These are phyloP conservation scores for Letharia lupina DNA, from an alignment of 495 filamentous ascomycete genomes.

Conservation along the genomic window DNA sequence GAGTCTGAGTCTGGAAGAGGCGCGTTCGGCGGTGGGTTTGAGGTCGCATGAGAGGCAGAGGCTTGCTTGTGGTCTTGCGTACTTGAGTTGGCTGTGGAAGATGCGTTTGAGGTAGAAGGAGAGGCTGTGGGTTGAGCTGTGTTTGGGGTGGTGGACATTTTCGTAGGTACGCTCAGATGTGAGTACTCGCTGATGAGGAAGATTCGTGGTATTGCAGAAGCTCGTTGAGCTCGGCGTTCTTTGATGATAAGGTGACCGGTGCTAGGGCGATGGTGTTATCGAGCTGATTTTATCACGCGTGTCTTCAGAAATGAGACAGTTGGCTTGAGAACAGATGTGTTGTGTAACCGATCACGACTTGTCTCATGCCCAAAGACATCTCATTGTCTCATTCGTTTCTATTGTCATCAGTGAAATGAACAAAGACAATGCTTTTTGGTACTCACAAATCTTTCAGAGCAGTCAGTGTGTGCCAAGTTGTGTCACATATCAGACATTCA, in stretches of 20 bases:
- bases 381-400: neutral
- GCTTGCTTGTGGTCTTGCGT: neutral
- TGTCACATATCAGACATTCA: too few relatives aligned
- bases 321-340: neutral
- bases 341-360: neutral
- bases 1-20: neutral
- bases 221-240: neutral
- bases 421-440: neutral
- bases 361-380: neutral
- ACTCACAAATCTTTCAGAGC: neutral
- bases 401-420: neutral
- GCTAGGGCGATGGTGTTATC: neutral
- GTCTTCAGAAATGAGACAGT: neutral
- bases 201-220: neutral
- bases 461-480: neutral
- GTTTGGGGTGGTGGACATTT: neutral
- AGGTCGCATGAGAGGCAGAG: neutral
- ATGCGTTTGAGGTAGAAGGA: neutral
- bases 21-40: neutral
- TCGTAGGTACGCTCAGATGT: neutral
- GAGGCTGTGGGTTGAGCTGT: neutral
- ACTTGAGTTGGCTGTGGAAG: neutral
- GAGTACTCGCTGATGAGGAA: neutral
- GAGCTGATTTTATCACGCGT: neutral
- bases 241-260: neutral